Evolutionary conservation across 192 early-diverging fungal species (phyloP).

Genomic region (Coemansia erecta): DNA sequence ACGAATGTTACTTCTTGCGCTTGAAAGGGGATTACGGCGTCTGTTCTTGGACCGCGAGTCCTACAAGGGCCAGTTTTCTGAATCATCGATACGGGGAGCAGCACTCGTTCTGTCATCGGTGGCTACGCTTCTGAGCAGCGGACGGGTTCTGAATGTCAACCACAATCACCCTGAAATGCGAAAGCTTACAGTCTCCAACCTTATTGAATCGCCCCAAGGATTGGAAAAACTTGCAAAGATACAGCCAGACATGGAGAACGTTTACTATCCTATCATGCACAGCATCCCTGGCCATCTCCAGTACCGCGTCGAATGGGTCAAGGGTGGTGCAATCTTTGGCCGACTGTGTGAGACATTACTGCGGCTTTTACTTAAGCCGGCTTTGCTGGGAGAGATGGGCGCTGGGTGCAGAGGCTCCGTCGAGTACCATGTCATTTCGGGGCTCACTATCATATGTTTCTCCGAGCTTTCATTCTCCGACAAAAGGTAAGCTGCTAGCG

Average conservation of each 20-base stretch:
- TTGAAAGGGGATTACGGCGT: conserved; percentile 25
- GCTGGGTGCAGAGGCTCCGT: too few relatives aligned
- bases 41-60: conserved; percentile 21
- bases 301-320: conserved; percentile 20
- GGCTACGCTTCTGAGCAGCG: conserved; percentile 24
- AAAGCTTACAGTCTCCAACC: conserved; percentile 21
- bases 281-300: conserved; percentile 3
- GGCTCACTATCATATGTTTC: conserved; percentile 26
- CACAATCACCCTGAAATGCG: background rate
- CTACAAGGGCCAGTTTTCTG: conserved; percentile 23
- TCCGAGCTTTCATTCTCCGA: conserved; percentile 34
- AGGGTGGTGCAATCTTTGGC: conserved; percentile 37
- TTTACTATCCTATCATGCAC: conserved; percentile 28
- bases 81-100: conserved; percentile 27
- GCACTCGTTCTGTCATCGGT: conserved; percentile 21
- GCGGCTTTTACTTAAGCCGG: too few relatives aligned
- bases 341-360: conserved; percentile 28
- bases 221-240: background rate
- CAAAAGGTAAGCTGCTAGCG: conserved; percentile 30
- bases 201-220: conserved; percentile 1
- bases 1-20: conserved; percentile 25
- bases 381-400: too few relatives aligned
- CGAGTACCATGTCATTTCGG: conserved; percentile 12
- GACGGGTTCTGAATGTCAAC: conserved; percentile 17
- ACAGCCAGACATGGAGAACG: background rate